Evolutionary conservation across 2,329 filamentous ascomycete species (phyloP), one percentile per base, ranked within the genome.

Genomic region (Neonectria faginata): DNA sequence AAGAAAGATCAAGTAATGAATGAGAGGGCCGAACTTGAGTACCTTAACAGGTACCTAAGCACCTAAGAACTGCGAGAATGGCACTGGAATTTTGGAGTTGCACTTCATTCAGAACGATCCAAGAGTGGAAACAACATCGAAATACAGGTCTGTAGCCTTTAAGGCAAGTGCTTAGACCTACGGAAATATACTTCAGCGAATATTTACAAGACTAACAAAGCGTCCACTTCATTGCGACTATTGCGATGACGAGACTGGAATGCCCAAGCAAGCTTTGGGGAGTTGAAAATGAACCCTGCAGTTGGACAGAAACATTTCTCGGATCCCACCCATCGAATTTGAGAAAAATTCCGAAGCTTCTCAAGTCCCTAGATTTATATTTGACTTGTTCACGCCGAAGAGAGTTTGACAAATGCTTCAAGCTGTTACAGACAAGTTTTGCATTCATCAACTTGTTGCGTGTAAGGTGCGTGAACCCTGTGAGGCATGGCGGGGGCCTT

Each of bases 401-500:
- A 39, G 7, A n/a, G 36, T 39, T 39, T n/a, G 36, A 16, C 6
- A 6, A 16, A 16, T 39, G 14, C 36, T 39, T n/a, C 16, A 39
- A 16, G 36, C 14, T 8, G 36, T 39, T 39, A n/a, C 36, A 39
- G 36, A n/a, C 16, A 8, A 7, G 36, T 39, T 39, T 39, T 39
- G 36, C 14, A 39, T 39, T 39, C 14, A 39, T 39, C 14, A 39
- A n/a, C 36, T 14, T 39, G 36, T n/a, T n/a, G 36, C 36, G 16
- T 16, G 7, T 39, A 16, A 39, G 36, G 36, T 39, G 36, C 36
- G 36, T 18, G 11, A 51, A 12, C 48, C 47, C 29, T 51, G 48
- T 36, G 27, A 51, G 52, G 27, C 41, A 54, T 54, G 42, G 57
- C 11, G 41, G 57, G 57, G 50, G 39, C 18, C 39, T 53, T 10